Evolutionary conservation across 441 rosid species (phyloP), one percentile per base, ranked within the genome.

Genomic region (Populus hybrid): DNA sequence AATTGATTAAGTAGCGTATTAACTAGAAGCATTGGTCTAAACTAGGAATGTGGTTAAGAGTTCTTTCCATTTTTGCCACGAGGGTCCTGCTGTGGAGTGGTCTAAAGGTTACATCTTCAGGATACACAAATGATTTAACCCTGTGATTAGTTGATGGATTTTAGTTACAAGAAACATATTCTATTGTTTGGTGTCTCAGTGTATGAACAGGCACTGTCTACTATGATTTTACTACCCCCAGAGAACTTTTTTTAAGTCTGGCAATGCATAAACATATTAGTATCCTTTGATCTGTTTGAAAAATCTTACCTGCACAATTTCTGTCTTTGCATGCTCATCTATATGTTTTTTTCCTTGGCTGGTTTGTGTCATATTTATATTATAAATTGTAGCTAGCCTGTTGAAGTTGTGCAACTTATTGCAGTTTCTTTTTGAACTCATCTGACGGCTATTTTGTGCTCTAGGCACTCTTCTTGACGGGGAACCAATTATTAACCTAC

Each of bases 401-500:
- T 32, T 42, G 42, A 57, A 73, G 28, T 10, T 76, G 67, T 74
- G 76, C 74, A 24, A n/a, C 63, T 78, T 74, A 42, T 68, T 57
- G 70, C 21, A 10, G 65, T 59, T 23, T 32, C 18, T 23, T 21
- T 76, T 81, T 69, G 23, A 73, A 68, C 72, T 69, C 28, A 65
- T 71, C 61, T 73, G 24, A 28, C 53, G 69, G 42, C 77, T 73
- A 28, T 69, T 69, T 16, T 76, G 68, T 82, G 77, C 63, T 82
- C 32, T 74, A 94, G 98, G 89, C 50, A 86, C 97, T 38, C 79
- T 87, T 84, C 90, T 94, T 82, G 98, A 94, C 79, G 98, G 97
- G 42, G 68, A 92, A 73, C 98, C 98, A 40, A 89, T 94, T 75
- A 88, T 94, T 70, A 85, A 63, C 77, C 83, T 94, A 72, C 98